Conservation (phyloP, 371 early-diverging fungal species). For the Mortierella sp. region DNA sequence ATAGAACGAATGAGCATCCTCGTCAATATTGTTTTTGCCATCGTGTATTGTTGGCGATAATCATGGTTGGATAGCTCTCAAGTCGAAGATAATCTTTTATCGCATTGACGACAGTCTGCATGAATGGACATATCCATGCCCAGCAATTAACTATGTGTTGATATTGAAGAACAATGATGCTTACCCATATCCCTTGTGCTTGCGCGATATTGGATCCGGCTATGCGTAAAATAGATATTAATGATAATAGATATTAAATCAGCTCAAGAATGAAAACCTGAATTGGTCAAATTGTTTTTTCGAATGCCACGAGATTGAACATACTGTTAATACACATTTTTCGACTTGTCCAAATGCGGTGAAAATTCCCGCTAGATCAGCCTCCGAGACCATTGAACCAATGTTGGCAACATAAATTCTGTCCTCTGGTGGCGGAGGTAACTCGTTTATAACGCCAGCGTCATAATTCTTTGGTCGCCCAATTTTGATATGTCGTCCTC, state of each 20-base stretch:
- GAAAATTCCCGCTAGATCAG: constrained; percentile 77
- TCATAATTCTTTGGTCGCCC: constrained; percentile 77
- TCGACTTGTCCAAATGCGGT: constrained; percentile 80
- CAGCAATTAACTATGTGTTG: neutral
- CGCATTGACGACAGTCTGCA: neutral
- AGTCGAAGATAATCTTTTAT: too few species aligned
- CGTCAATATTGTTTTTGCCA: constrained; percentile 7
- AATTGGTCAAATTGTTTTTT: neutral
- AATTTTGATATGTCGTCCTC: constrained; percentile 74
- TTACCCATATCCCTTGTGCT: constrained; percentile 56
- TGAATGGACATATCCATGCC: neutral
- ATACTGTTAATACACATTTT: constrained; percentile 73
- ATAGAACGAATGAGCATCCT: constrained; percentile 35
- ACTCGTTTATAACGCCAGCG: constrained; percentile 43
- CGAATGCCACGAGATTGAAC: neutral
- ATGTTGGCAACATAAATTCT: constrained; percentile 70
- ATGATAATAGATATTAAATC: neutral
- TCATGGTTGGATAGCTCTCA: neutral
- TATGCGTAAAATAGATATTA: neutral
- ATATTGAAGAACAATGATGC: neutral
- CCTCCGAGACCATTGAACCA: constrained; percentile 76
- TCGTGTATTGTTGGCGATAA: neutral
- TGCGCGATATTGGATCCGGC: constrained; percentile 46
- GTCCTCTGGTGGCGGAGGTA: constrained; percentile 39
- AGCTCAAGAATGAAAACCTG: neutral